Evolutionary conservation across 164 flowering plant species (phyloP), one percentile per base, ranked within the genome.

Genomic region (Houttuynia cordata): DNA sequence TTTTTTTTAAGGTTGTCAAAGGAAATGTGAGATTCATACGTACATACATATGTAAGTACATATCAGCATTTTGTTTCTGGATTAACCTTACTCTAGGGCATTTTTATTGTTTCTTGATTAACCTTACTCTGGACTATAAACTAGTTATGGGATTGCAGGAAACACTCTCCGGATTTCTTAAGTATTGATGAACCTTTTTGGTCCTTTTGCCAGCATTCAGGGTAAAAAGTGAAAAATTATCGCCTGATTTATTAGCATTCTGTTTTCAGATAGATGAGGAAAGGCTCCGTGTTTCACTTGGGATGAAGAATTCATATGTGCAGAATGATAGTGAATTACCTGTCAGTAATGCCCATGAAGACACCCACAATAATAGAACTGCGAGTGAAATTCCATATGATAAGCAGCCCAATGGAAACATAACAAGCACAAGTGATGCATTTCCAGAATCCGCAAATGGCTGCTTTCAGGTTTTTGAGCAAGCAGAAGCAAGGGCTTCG

Each of bases 251-350:
- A 41, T 66, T 62, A n/a, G 52, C 53, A 21, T 34, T 59, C 7
- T 15, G 37, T 54, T 51, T 42, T 62, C 65, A 91, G 97, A 80
- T 93, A 68, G 89, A 90, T 62, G 70, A 64, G 68, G 93, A 90
- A 67, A 81, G 78, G 62, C 74, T 69, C 53, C 76, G 97, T 15
- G 75, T 93, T 45, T 79, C 96, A 49, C 89, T 94, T 62, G 97
- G 99, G 66, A 80, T 88, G 92, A 94, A 94, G 77, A 68, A 56
- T 60, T 80, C 86, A 6, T 81, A 86, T 63, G 34, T 78, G 30
- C n/a, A 15, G 24, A 71, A 70, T 64, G 57, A 21, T 57, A 51
- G 53, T 62, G 54, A 20, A 23, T 19, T 67, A 61, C 47, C 72
- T 42, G 42, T 56, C 15, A 62, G 71, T 70, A 66, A 59, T 20